Evolutionary conservation across 2,329 filamentous ascomycete species (phyloP).

Genomic region (Fusarium albosuccineum): DNA sequence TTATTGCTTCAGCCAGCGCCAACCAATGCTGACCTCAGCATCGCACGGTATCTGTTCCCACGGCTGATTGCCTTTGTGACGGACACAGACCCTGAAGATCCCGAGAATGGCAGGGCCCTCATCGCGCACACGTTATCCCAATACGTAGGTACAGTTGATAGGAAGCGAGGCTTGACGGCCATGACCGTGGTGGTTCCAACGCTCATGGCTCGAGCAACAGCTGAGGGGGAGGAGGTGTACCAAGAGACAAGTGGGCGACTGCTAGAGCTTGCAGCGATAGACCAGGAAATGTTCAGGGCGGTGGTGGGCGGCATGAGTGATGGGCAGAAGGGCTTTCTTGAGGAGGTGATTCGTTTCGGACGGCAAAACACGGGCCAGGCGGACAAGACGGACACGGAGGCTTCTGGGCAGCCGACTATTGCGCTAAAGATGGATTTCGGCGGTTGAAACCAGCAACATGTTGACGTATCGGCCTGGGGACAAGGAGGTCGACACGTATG

Average conservation of each 20-base stretch:
- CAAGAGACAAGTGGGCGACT: conserved; percentile 81
- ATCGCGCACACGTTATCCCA: conserved; percentile 81
- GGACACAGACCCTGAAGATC: conserved; percentile 78
- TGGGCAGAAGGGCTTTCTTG: conserved; percentile 81
- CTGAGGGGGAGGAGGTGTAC: conserved; percentile 72
- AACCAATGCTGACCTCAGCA: conserved; percentile 76
- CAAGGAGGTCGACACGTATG: conserved; percentile 10
- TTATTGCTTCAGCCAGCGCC: conserved; percentile 77
- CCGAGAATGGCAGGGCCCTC: conserved; percentile 78
- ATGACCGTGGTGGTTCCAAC: conserved; percentile 83
- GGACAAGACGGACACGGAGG: conserved; percentile 56
- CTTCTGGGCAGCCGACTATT: conserved; percentile 80
- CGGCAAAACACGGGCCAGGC: conserved; percentile 59
- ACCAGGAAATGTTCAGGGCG: conserved; percentile 79
- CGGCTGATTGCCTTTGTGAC: conserved; percentile 82
- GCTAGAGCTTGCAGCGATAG: conserved; percentile 82
- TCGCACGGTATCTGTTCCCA: conserved; percentile 81
- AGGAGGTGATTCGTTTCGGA: conserved; percentile 80
- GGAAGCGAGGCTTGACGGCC: conserved; percentile 66
- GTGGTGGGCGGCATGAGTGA: conserved; percentile 79
- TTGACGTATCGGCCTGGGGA: conserved; percentile 12
- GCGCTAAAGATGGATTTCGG: conserved; percentile 95
- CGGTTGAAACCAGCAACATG: conserved; percentile 45
- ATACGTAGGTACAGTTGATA: conserved; percentile 69
- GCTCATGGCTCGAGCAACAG: conserved; percentile 78